Percentiles rank a stretch among this genome's conserved stretches.
phyloP scores from a whole-genome alignment of 306 rosid species.

The Trifolium pratense region DNA sequence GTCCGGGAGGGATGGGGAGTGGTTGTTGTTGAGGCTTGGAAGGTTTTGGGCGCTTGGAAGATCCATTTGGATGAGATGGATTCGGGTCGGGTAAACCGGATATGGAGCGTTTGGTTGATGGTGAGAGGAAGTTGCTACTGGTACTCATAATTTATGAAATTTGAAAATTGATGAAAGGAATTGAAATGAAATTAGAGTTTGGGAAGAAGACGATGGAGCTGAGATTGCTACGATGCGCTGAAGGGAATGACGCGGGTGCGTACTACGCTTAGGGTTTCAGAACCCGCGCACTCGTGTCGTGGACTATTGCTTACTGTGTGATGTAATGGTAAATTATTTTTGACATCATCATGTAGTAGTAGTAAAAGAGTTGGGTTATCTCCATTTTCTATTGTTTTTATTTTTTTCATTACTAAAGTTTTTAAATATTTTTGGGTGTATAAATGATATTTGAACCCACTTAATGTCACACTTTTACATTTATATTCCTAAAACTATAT shows the following conservation, averaged over 20 bases:
- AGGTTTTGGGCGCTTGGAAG: slow-evolving; percentile 70
- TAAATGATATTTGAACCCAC: too few species aligned
- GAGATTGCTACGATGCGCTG: slow-evolving; percentile 41
- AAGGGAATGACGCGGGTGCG: slow-evolving; percentile 15
- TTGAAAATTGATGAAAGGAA: too few species aligned
- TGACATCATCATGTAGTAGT: too few species aligned
- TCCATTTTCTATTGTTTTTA: too few species aligned
- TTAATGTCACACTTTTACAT: too few species aligned
- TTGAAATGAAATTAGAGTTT: neutral
- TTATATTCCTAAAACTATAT: too few species aligned
- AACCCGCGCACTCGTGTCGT: slow-evolving; percentile 28
- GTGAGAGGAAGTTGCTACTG: slow-evolving; percentile 54
- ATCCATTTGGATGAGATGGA: slow-evolving; percentile 47
- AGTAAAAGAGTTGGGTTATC: too few species aligned
- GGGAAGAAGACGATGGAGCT: neutral
- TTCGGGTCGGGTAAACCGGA: slow-evolving; percentile 54
- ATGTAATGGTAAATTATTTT: neutral
- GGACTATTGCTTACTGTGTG: neutral
- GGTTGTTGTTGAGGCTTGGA: slow-evolving; percentile 55
- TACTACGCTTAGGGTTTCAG: slow-evolving; percentile 39
- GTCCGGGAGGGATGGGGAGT: slow-evolving; percentile 63
- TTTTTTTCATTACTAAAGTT: too few species aligned
- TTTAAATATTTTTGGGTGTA: too few species aligned
- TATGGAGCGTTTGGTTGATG: slow-evolving; percentile 72
- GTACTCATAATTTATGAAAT: too few species aligned